These are phyloP conservation scores for Gossypium australe DNA, from an alignment of 345 rosid genomes.

Conservation along the genomic window DNA sequence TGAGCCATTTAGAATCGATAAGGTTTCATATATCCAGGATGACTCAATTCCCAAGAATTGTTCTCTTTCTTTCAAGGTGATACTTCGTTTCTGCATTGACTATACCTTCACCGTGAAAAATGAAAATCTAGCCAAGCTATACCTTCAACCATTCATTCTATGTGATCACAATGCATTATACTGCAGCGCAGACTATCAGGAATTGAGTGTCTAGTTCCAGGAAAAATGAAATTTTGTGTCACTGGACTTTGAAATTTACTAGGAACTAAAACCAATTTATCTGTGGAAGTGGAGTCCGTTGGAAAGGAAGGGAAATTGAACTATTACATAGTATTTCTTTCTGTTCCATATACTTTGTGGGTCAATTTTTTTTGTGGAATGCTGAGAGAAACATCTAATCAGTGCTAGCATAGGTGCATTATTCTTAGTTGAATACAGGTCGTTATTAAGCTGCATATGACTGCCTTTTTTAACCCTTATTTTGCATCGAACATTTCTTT, in stretches of 20 bases:
- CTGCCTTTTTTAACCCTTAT: not conserved
- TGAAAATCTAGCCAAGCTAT: not conserved
- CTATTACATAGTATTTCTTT: not conserved
- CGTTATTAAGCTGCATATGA: not conserved
- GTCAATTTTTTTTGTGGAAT: not conserved
- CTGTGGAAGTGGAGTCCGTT: too few species aligned
- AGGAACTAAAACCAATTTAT: too few species aligned
- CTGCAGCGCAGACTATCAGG: not conserved
- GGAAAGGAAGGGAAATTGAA: too few species aligned
- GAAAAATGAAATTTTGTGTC: not conserved
- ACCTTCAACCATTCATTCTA: not conserved
- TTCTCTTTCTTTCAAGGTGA: constrained; percentile 55
- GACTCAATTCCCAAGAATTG: constrained; percentile 58
- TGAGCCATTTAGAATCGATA: constrained; percentile 44
- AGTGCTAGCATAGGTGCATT: not conserved
- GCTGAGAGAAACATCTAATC: not conserved
- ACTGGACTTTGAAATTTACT: not conserved
- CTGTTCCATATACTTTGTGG: not conserved
- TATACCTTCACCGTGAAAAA: not conserved
- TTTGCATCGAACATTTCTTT: constrained; percentile 12
- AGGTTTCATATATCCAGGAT: constrained; percentile 52
- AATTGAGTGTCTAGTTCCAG: not conserved
- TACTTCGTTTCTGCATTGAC: constrained; percentile 8
- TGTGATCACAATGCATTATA: not conserved
- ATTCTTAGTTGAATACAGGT: not conserved